Percentiles rank a stretch among this genome's conserved stretches.
phyloP scores from a whole-genome alignment of 2,329 filamentous ascomycete species.

The Aspergillus fijiensis region DNA sequence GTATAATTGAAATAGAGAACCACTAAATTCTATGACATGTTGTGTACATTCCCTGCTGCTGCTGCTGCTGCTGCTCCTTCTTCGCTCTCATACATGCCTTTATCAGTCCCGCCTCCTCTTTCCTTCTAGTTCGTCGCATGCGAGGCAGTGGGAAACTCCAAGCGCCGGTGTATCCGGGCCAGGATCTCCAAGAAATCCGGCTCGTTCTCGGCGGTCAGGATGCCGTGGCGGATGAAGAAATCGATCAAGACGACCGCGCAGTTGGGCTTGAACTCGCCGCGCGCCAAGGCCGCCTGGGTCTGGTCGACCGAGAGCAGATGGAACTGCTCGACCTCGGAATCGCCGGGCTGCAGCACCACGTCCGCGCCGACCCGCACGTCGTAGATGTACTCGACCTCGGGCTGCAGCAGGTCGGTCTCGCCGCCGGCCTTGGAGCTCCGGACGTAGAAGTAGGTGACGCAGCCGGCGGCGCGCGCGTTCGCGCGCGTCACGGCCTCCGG shows the following conservation, averaged over 20 bases:
- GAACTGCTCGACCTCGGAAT: constrained; percentile 87
- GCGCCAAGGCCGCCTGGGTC: constrained; percentile 66
- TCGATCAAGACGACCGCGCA: constrained; percentile 81
- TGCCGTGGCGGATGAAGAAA: constrained; percentile 83
- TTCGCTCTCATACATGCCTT: background rate
- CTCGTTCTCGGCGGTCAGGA: constrained; percentile 78
- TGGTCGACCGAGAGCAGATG: constrained; percentile 74
- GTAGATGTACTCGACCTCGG: constrained; percentile 89
- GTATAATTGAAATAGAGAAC: constrained; percentile 38
- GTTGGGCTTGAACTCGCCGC: constrained; percentile 87
- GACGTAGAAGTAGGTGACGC: constrained; percentile 81
- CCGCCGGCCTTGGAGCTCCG: constrained; percentile 74
- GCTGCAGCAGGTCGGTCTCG: constrained; percentile 78
- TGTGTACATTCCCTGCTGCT: background rate
- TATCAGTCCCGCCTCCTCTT: background rate
- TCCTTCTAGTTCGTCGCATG: constrained; percentile 17
- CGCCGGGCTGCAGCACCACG: constrained; percentile 71
- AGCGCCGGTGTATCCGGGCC: constrained; percentile 69
- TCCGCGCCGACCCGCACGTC: constrained; percentile 74
- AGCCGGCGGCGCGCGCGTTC: constrained; percentile 61
- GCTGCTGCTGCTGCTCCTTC: no score
- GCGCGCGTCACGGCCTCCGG: constrained; percentile 66
- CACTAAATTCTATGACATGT: constrained; percentile 18
- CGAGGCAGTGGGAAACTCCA: constrained; percentile 73
- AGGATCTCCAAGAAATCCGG: constrained; percentile 73